Conservation (phyloP, 2,329 filamentous ascomycete genomes). For the Thielaviopsis musarum region DNA sequence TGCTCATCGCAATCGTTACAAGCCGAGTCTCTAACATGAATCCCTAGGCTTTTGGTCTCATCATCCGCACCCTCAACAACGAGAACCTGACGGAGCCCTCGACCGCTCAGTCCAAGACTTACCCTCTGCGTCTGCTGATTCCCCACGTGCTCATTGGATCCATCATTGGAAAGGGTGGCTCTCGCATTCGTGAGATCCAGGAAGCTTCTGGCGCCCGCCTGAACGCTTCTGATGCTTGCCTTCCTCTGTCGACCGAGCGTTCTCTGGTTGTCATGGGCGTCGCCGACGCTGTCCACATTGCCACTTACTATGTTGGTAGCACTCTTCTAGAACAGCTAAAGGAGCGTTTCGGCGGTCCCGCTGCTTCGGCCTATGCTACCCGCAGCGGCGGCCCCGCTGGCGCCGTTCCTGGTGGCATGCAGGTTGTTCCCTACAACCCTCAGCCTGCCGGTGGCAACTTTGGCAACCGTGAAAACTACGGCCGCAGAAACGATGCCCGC, state of each 20-base stretch:
- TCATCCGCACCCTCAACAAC: slow-evolving; percentile 96
- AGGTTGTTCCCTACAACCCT: slow-evolving; percentile 94
- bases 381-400: slow-evolving; percentile 85
- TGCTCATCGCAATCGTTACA: slow-evolving; percentile 1
- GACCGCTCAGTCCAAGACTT: slow-evolving; percentile 88
- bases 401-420: slow-evolving; percentile 91
- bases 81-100: slow-evolving; percentile 80
- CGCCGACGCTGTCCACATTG: slow-evolving; percentile 95
- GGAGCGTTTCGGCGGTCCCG: slow-evolving; percentile 87
- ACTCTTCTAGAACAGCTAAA: slow-evolving; percentile 96
- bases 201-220: slow-evolving; percentile 91
- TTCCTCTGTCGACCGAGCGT: slow-evolving; percentile 87
- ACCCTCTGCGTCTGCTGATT: slow-evolving; percentile 85
- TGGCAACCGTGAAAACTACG: slow-evolving; percentile 75
- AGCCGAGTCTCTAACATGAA: slow-evolving; percentile 16
- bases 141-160: slow-evolving; percentile 96
- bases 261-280: slow-evolving; percentile 97
- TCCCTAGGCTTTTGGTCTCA: slow-evolving; percentile 76
- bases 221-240: slow-evolving; percentile 87
- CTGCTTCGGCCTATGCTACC: slow-evolving; percentile 93
- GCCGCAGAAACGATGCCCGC: slow-evolving; percentile 54
- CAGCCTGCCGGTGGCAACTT: slow-evolving; percentile 77
- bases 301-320: slow-evolving; percentile 95
- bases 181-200: slow-evolving; percentile 94
- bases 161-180: slow-evolving; percentile 94